Evolutionary conservation across 2,329 filamentous ascomycete genomes (phyloP).

Genomic region (Monilinia fructicola): DNA sequence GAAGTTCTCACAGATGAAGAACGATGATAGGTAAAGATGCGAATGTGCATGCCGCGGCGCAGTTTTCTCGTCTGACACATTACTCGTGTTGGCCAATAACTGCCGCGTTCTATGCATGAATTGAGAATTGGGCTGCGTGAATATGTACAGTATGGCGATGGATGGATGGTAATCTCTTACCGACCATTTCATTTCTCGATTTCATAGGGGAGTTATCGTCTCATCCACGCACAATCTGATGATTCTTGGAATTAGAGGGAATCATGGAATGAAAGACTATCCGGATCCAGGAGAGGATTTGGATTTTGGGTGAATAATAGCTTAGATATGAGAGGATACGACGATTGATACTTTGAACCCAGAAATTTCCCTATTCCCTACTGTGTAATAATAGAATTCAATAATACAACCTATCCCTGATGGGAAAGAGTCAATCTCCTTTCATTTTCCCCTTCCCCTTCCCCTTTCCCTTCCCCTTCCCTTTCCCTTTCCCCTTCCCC

Average conservation of each 20-base stretch:
- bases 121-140: background rate
- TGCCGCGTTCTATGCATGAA: background rate
- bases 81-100: conserved; percentile 17
- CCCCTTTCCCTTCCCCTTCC: background rate
- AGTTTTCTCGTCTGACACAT: conserved; percentile 11
- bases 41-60: background rate
- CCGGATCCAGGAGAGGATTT: background rate
- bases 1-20: background rate
- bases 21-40: conserved; percentile 10
- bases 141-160: background rate
- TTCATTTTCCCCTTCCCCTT: background rate
- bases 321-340: conserved; percentile 8
- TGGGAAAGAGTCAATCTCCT: background rate
- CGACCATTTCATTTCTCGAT: background rate
- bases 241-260: background rate
- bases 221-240: background rate
- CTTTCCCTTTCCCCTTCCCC: background rate
- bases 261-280: background rate
- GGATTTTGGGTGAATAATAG: conserved; percentile 11
- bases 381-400: background rate
- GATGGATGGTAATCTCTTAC: conserved; percentile 7
- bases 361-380: background rate
- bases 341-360: background rate
- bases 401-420: conserved; percentile 3
- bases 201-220: background rate